Evolutionary conservation across 371 early-diverging fungal genomes (phyloP).

Genomic region (Parasitella parasitica): DNA sequence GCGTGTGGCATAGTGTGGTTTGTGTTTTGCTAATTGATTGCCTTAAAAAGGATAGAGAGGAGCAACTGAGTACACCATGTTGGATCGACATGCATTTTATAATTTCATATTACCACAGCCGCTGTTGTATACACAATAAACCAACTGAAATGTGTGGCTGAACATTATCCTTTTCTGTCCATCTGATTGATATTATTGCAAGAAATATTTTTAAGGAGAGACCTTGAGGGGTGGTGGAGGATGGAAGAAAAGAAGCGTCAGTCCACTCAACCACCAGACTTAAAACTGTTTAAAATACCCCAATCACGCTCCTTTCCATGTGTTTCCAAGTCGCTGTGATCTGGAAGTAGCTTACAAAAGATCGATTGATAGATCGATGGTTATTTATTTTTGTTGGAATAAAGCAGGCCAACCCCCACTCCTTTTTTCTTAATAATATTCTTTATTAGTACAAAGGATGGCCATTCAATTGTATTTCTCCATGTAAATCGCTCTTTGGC

Average conservation of each 20-base stretch:
- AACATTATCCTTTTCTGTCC: conserved; percentile 8
- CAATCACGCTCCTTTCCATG: conserved; percentile 2
- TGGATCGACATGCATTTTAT: neutral
- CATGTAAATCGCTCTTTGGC: neutral
- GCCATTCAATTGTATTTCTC: neutral
- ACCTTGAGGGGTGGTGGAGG: neutral
- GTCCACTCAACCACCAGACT: neutral
- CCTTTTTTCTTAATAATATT: neutral
- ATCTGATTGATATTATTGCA: neutral
- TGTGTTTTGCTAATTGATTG: neutral
- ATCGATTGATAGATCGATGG: neutral
- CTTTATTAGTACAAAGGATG: neutral
- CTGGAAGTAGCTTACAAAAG: neutral
- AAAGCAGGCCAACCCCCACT: neutral
- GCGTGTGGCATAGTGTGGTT: neutral
- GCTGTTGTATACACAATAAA: neutral
- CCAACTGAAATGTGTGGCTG: neutral
- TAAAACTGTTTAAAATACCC: neutral
- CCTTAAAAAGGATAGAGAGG: neutral
- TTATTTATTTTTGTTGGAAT: neutral
- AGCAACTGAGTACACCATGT: neutral
- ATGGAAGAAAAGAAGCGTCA: neutral
- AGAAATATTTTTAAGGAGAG: neutral
- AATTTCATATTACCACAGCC: neutral
- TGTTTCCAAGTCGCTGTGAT: conserved; percentile 1